A percentile compares a stretch with the other conserved stretches of the same genome.
Evolutionary conservation across 2,329 filamentous ascomycete species (phyloP).

Genomic region (Aspergillus texensis): DNA sequence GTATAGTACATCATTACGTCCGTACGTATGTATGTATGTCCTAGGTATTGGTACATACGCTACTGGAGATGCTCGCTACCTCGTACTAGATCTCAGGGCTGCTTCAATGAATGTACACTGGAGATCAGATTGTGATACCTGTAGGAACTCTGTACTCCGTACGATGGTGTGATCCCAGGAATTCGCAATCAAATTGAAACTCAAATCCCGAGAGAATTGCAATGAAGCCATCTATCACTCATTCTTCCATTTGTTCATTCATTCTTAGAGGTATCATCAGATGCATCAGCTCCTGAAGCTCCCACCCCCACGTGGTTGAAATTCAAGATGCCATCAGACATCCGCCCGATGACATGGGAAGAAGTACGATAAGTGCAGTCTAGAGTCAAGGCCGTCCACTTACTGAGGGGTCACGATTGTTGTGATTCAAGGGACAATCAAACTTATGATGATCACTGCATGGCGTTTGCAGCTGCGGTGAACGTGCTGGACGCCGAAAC

Average conservation of each 20-base stretch:
- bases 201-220: background rate
- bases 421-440: background rate
- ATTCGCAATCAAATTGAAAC: background rate
- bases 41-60: background rate
- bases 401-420: background rate
- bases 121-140: background rate
- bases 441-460: background rate
- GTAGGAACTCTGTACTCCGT: slow-evolving; percentile 2
- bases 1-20: background rate
- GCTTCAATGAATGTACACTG: background rate
- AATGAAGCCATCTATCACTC: background rate
- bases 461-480: slow-evolving; percentile 1
- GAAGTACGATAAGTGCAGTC: background rate
- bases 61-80: background rate
- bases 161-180: background rate
- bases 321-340: background rate
- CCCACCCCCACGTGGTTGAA: background rate
- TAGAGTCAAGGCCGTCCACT: background rate
- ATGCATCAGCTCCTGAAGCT: background rate
- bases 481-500: background rate
- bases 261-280: background rate
- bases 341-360: background rate
- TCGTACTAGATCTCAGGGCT: background rate
- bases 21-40: background rate
- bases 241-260: background rate